Evolutionary conservation across 306 rosid genomes (phyloP).

Genomic region (Inga oerstediana): DNA sequence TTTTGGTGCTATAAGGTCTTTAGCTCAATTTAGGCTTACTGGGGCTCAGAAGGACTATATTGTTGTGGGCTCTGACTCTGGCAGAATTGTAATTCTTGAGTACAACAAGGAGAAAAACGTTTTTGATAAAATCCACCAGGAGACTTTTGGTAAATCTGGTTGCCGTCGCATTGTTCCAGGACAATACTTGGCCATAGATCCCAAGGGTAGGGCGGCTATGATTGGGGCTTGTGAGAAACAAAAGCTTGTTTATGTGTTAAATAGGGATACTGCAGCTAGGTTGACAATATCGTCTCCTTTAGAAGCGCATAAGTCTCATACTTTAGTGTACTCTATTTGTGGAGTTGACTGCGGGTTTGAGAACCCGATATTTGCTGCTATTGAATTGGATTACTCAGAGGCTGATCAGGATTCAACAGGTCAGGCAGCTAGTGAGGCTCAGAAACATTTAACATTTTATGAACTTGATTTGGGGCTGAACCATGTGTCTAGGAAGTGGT

Average conservation of each 20-base stretch:
- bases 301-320: constrained; percentile 91
- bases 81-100: constrained; percentile 86
- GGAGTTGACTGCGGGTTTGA: constrained; percentile 98
- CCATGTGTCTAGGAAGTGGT: constrained; percentile 96
- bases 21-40: constrained; percentile 85
- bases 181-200: constrained; percentile 86
- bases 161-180: constrained; percentile 93
- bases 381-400: constrained; percentile 91
- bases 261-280: constrained; percentile 92
- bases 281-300: constrained; percentile 88
- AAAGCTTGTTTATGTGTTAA: constrained; percentile 90
- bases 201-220: constrained; percentile 96
- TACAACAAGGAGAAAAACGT: constrained; percentile 87
- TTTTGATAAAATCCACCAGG: constrained; percentile 88
- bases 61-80: constrained; percentile 92
- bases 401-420: constrained; percentile 89
- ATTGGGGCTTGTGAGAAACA: constrained; percentile 96
- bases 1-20: constrained; percentile 82
- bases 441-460: constrained; percentile 80
- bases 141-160: constrained; percentile 94
- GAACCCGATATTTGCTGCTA: constrained; percentile 91
- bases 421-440: constrained; percentile 76
- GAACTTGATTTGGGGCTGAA: constrained; percentile 96
- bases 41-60: constrained; percentile 89
- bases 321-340: constrained; percentile 84